Base-by-base conservation (phyloP, 495 filamentous ascomycete species). In the Chaetomium fimeti region DNA sequence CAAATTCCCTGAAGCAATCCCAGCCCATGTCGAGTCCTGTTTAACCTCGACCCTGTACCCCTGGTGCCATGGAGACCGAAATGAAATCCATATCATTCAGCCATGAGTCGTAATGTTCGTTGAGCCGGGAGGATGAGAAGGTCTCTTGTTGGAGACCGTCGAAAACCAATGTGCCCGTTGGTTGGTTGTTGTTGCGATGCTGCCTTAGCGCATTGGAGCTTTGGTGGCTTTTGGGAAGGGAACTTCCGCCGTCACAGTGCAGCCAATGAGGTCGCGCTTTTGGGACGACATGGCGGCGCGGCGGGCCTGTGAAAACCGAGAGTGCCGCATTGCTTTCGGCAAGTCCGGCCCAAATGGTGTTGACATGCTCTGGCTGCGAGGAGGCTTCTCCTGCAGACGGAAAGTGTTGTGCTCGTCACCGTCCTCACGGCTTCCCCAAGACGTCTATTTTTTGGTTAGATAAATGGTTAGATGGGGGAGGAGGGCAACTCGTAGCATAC, bases 351-450 rank as follows among this genome's bases (percentile, higher is more conserved):
- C 74, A 2, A 69, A 53, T 3, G 51, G 83, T 27, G 76, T 81
- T 16, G 75, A 74, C 61, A 85, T 74, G 64, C 75, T 80, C 60
- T 81, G 76, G 64, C 77, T 79, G 61, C 75, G 79, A 51, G 70
- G 73, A 20, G 80, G 80, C 67, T 79, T 79, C 60, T 75, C 79
- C 53, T 79, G 76, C 78, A 87, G 81, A 60, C 85, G 81, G 56
- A 79, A 72, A 28, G 75, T 79, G 71, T 87, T 83, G 77, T 88
- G 84, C 53, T 81, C 75, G 69, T 89, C 87, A 57, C 85, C 87
- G 60, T 88, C 86, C 47, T 83, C 84, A 62, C 87, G 82, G 66
- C 85, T 88, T 56, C 87, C 87, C 87, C 87, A 89, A 6, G 87
- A 87, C 29, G 87, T 89, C 86, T 87, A 62, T 47, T 32, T 67